These are phyloP conservation scores for Beauveria bassiana DNA, from an alignment of 2,329 filamentous ascomycete species.

Conservation along the genomic window DNA sequence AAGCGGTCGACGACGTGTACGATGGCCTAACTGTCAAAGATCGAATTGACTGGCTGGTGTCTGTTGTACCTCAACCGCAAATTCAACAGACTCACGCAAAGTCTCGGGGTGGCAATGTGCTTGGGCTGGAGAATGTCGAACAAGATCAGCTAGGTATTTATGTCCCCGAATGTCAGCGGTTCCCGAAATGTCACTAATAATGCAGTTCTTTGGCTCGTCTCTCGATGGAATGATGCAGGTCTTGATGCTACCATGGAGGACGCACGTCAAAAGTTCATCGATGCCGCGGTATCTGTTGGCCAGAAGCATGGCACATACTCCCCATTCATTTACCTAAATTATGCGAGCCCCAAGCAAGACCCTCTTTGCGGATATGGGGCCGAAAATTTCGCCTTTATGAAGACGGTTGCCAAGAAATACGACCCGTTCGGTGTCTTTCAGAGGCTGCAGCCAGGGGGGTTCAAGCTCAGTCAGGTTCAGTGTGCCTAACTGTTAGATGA, in stretches of 20 bases:
- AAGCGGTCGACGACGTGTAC: constrained; percentile 11
- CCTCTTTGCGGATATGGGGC: constrained; percentile 30
- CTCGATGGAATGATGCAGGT: constrained; percentile 11
- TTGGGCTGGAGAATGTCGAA: constrained; percentile 7
- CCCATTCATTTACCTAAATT: constrained; percentile 32
- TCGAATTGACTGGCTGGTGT: constrained; percentile 15
- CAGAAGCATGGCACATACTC: constrained; percentile 8
- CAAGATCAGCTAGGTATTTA: constrained; percentile 14
- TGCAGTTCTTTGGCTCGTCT: constrained; percentile 12
- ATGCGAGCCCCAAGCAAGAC: constrained; percentile 30
- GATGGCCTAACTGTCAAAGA: constrained; percentile 11
- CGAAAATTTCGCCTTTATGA: constrained; percentile 25
- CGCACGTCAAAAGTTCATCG: constrained; percentile 7
- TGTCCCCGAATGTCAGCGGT: neutral
- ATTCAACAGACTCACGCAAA: constrained; percentile 9
- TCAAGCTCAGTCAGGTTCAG: constrained; percentile 16
- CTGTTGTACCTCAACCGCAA: constrained; percentile 12
- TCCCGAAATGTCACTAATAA: neutral
- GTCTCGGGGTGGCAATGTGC: constrained; percentile 11
- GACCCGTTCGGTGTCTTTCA: constrained; percentile 27
- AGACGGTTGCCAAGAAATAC: constrained; percentile 22
- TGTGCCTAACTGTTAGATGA: neutral
- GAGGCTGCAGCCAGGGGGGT: constrained; percentile 22
- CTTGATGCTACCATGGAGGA: constrained; percentile 10
- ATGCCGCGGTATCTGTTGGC: neutral